phyloP scores from a whole-genome alignment of 177 flowering plant genomes.

The Vitis hybrid region DNA sequence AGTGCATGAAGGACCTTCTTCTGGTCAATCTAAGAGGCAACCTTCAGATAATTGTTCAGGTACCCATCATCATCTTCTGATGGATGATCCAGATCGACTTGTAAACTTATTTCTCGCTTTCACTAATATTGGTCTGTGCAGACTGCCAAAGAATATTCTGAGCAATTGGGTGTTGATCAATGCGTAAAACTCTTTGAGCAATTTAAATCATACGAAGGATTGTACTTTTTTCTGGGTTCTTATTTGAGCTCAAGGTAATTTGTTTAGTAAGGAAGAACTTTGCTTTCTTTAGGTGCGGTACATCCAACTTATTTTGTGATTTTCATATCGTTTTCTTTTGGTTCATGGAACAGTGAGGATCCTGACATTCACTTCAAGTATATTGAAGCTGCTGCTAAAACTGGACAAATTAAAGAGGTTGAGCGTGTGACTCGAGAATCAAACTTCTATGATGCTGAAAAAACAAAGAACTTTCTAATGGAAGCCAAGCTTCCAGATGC shows the following conservation, averaged over 20 bases:
- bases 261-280: neutral
- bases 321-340: neutral
- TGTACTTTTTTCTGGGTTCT: constrained; percentile 98
- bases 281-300: neutral
- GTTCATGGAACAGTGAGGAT: constrained; percentile 74
- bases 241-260: constrained; percentile 92
- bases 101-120: neutral
- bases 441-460: constrained; percentile 93
- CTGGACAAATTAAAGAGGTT: constrained; percentile 98
- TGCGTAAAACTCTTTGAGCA: constrained; percentile 99
- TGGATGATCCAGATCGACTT: neutral
- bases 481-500: constrained; percentile 99
- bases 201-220: constrained; percentile 95
- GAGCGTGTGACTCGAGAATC: constrained; percentile 99
- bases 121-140: constrained; percentile 28
- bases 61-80: constrained; percentile 12
- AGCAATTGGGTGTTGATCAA: constrained; percentile 91
- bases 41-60: constrained; percentile 99
- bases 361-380: constrained; percentile 98
- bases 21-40: constrained; percentile 92
- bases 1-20: constrained; percentile 98
- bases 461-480: constrained; percentile 97
- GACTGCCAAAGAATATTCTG: constrained; percentile 96
- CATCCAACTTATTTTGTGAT: neutral
- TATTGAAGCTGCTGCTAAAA: constrained; percentile 98